A percentile compares a stretch with the other conserved stretches of the same genome.
phyloP scores from a whole-genome alignment of 2,329 filamentous ascomycete genomes.

The Xylariaceae sp. region DNA sequence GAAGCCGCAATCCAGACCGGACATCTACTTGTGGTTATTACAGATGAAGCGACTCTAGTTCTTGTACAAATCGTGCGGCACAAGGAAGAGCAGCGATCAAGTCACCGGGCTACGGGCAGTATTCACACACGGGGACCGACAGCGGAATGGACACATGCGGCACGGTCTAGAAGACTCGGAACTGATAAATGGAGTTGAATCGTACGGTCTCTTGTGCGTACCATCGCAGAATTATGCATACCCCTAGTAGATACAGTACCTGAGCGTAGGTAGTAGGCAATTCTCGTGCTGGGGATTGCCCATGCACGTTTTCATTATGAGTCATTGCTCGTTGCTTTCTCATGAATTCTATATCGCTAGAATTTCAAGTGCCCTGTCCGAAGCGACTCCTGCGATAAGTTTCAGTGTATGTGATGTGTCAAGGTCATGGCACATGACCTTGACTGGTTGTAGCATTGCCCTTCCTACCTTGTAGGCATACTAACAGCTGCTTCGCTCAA shows the following conservation, averaged over 20 bases:
- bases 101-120: no score
- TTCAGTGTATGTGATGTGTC: not conserved
- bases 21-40: no score
- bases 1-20: no score
- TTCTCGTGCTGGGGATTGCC: slow-evolving; percentile 1
- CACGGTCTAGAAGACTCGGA: not conserved
- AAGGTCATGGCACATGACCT: not conserved
- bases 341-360: slow-evolving; percentile 11
- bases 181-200: no score
- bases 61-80: no score
- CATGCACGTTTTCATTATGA: slow-evolving; percentile 7
- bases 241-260: not conserved
- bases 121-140: no score
- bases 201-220: not conserved
- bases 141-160: not conserved
- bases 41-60: no score
- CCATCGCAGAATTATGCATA: not conserved
- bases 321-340: slow-evolving; percentile 7
- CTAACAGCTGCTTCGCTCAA: not conserved
- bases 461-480: not conserved
- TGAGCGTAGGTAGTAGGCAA: not conserved
- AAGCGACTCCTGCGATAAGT: not conserved
- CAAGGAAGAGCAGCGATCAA: no score
- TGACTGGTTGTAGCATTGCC: not conserved
- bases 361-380: slow-evolving; percentile 2